These are phyloP conservation scores for Apiospora aurea DNA, from an alignment of 2,329 filamentous ascomycete species.

Conservation along the genomic window DNA sequence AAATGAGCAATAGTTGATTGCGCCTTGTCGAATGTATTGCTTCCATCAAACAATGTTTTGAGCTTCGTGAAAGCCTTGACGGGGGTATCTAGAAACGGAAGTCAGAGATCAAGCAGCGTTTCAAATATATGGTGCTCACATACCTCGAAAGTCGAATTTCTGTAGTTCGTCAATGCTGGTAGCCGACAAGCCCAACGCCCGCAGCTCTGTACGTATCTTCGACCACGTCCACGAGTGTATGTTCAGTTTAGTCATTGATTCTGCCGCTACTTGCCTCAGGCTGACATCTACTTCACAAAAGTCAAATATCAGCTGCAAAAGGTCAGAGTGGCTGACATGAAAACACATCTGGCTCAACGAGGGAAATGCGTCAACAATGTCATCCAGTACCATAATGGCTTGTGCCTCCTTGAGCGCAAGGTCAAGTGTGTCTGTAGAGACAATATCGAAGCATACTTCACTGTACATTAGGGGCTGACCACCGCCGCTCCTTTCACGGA, in stretches of 20 bases:
- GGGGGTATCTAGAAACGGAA: constrained; percentile 53
- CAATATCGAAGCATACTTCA: constrained; percentile 95
- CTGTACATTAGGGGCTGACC: constrained; percentile 83
- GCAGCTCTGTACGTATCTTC: constrained; percentile 81
- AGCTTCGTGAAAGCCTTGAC: constrained; percentile 64
- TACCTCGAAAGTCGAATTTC: constrained; percentile 88
- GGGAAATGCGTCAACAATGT: constrained; percentile 83
- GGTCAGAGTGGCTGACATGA: constrained; percentile 85
- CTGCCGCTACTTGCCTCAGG: constrained; percentile 76
- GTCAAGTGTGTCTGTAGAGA: constrained; percentile 83
- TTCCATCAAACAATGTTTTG: constrained; percentile 67
- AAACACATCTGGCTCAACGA: constrained; percentile 83
- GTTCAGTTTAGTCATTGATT: constrained; percentile 86
- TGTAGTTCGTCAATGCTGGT: constrained; percentile 91
- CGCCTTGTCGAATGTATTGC: constrained; percentile 75
- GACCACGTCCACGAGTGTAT: constrained; percentile 82
- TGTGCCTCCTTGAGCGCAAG: constrained; percentile 91
- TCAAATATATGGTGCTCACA: constrained; percentile 30
- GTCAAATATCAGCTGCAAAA: constrained; percentile 88
- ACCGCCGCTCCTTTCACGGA: constrained; percentile 78
- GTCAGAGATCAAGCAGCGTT: constrained; percentile 28
- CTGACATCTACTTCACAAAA: constrained; percentile 79
- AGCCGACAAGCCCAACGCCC: constrained; percentile 81
- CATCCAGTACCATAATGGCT: constrained; percentile 91
- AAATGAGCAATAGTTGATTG: constrained; percentile 81